Conservation (phyloP, 805 yeast species). For the Wickerhamiella lipophila region DNA sequence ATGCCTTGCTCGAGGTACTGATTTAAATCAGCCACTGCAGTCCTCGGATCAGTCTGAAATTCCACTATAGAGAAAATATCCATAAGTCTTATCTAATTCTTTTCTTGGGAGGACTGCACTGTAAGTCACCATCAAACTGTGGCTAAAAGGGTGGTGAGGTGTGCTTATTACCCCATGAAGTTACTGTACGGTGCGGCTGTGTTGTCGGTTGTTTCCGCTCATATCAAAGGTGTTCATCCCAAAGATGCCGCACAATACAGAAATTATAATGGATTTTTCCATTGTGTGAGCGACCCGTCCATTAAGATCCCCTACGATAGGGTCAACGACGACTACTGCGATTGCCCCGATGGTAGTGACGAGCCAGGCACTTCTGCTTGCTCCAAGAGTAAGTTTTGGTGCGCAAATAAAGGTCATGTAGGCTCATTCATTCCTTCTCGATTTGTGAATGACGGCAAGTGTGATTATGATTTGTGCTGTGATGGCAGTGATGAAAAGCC, state of each 20-base stretch:
- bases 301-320: constrained; percentile 46
- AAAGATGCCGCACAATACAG: constrained; percentile 29
- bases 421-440: constrained; percentile 51
- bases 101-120: too few relatives aligned
- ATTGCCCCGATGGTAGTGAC: constrained; percentile 95
- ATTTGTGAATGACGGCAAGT: constrained; percentile 76
- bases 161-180: background rate
- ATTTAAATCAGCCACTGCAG: constrained; percentile 19
- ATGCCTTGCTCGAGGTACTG: constrained; percentile 20
- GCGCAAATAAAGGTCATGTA: constrained; percentile 60
- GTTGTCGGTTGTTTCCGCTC: constrained; percentile 1
- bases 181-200: background rate
- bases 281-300: constrained; percentile 57
- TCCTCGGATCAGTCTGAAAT: constrained; percentile 16
- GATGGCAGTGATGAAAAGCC: constrained; percentile 80
- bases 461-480: constrained; percentile 82
- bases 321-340: constrained; percentile 83
- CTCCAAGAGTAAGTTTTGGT: constrained; percentile 44
- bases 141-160: too few relatives aligned
- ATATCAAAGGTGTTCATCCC: constrained; percentile 19
- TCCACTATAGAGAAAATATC: constrained; percentile 20
- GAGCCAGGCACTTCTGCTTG: constrained; percentile 95
- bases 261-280: constrained; percentile 44
- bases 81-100: constrained; percentile 10
- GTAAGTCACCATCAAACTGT: too few relatives aligned